phyloP scores from a whole-genome alignment of 116 monocot genomes.

The Papilionanthe hybrid region DNA sequence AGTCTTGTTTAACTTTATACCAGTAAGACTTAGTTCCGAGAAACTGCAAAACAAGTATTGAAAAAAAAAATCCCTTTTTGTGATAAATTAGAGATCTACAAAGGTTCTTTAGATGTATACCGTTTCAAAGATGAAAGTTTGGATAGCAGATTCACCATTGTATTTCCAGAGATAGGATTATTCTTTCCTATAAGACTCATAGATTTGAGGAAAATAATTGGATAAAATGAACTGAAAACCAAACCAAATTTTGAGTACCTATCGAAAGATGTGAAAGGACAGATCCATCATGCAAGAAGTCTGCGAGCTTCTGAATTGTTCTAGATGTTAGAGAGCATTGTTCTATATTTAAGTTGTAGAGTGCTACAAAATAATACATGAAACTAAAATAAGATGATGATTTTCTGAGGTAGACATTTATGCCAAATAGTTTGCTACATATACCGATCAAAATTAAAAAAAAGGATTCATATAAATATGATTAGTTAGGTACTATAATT shows the following conservation, averaged over 20 bases:
- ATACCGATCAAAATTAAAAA: background rate
- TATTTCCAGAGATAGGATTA: slow-evolving; percentile 72
- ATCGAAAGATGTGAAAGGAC: slow-evolving; percentile 79
- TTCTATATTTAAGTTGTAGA: slow-evolving; percentile 91
- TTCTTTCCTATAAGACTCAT: slow-evolving; percentile 54
- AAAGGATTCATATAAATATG: background rate
- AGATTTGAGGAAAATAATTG: background rate
- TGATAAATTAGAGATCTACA: background rate
- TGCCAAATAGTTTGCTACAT: background rate
- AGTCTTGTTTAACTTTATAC: slow-evolving; percentile 67
- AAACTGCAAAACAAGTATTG: slow-evolving; percentile 40
- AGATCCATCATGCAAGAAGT: slow-evolving; percentile 56
- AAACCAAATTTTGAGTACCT: slow-evolving; percentile 37
- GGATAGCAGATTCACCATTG: slow-evolving; percentile 59
- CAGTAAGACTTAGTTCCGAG: slow-evolving; percentile 72
- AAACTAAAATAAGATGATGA: slow-evolving; percentile 3
- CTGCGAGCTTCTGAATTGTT: slow-evolving; percentile 90
- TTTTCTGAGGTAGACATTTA: background rate
- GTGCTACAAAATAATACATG: slow-evolving; percentile 39
- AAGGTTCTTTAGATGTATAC: slow-evolving; percentile 20
- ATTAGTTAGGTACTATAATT: background rate
- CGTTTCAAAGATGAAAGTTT: slow-evolving; percentile 72
- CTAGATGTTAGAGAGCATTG: slow-evolving; percentile 82
- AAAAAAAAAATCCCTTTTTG: background rate
- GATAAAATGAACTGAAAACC: slow-evolving; percentile 6